A percentile compares a stretch with the other conserved stretches of the same genome.
Conservation (phyloP, 257 asterid genomes). For the Henckelia pumila region DNA sequence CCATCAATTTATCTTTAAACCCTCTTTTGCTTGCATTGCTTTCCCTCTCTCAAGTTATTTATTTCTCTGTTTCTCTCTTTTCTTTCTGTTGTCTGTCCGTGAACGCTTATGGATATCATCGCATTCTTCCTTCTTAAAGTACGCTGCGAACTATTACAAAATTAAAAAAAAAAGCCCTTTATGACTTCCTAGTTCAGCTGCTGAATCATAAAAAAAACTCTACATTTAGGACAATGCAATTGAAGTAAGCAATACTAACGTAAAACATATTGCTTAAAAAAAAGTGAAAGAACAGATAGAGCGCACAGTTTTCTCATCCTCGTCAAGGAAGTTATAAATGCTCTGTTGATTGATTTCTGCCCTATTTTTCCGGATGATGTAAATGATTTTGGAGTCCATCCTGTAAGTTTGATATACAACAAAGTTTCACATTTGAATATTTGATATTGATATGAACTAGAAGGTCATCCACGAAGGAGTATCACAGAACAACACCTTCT, state of each 20-base stretch:
- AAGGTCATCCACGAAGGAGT: slow-evolving; percentile 12
- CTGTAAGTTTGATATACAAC: slow-evolving; percentile 35
- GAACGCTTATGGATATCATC: too few species aligned
- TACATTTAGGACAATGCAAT: slow-evolving; percentile 1
- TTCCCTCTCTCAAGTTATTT: background rate
- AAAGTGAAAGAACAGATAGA: slow-evolving; percentile 23
- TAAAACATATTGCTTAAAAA: background rate
- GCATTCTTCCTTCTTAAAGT: too few species aligned
- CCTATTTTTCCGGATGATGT: slow-evolving; percentile 87
- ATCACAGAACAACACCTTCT: slow-evolving; percentile 54
- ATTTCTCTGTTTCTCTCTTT: background rate
- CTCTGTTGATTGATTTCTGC: slow-evolving; percentile 70
- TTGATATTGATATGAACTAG: too few species aligned
- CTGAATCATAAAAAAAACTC: background rate
- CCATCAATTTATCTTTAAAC: background rate
- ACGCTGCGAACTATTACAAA: background rate
- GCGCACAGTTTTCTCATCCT: slow-evolving; percentile 87
- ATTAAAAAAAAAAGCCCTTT: background rate
- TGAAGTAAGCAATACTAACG: slow-evolving; percentile 7
- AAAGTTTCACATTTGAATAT: background rate
- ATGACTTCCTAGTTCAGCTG: slow-evolving; percentile 1
- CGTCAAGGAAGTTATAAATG: slow-evolving; percentile 72
- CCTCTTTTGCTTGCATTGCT: background rate
- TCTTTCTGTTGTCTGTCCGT: background rate
- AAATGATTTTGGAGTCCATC: slow-evolving; percentile 90